Conservation (phyloP, 1,284 basidiomycete species). For the Xerocomus cyaneibrunnescens region DNA sequence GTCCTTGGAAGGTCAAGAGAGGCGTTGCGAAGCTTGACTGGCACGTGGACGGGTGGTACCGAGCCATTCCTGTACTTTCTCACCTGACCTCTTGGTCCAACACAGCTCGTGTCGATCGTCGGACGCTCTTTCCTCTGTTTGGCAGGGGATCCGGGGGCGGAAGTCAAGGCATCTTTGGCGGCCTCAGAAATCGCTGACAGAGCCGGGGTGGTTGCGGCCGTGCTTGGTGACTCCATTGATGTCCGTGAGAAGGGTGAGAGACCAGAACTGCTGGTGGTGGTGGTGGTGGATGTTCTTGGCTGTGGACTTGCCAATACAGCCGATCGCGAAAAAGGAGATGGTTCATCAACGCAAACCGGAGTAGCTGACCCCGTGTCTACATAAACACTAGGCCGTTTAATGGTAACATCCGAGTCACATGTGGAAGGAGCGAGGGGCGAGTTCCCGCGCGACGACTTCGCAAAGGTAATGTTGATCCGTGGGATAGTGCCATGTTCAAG, state of each 20-base stretch:
- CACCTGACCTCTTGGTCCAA: slow-evolving; percentile 32
- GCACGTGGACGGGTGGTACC: slow-evolving; percentile 32
- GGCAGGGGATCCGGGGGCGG: slow-evolving; percentile 15
- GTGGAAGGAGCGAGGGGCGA: slow-evolving; percentile 27
- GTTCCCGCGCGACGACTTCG: slow-evolving; percentile 32
- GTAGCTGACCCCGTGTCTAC: slow-evolving; percentile 31
- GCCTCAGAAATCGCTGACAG: slow-evolving; percentile 25
- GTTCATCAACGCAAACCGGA: slow-evolving; percentile 24
- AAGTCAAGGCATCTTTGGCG: slow-evolving; percentile 13
- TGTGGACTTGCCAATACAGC: slow-evolving; percentile 24
- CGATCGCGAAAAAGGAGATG: slow-evolving; percentile 24
- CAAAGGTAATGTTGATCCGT: slow-evolving; percentile 31
- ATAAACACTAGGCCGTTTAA: slow-evolving; percentile 32
- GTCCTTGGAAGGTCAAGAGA: slow-evolving; percentile 31
- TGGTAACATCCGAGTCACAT: slow-evolving; percentile 30
- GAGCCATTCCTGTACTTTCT: slow-evolving; percentile 34
- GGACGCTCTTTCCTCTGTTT: slow-evolving; percentile 34
- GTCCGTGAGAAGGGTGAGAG: slow-evolving; percentile 31
- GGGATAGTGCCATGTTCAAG: slow-evolving; percentile 24
- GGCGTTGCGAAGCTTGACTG: slow-evolving; percentile 30
- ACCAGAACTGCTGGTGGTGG: slow-evolving; percentile 26
- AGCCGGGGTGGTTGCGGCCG: slow-evolving; percentile 29
- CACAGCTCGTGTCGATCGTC: slow-evolving; percentile 34
- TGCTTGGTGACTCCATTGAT: slow-evolving; percentile 30
- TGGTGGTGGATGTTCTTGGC: slow-evolving; percentile 27